Percentiles rank a stretch among this genome's conserved stretches.
These are phyloP conservation scores for Penicillium mononematosum DNA, from an alignment of 495 filamentous ascomycete species.

Conservation along the genomic window DNA sequence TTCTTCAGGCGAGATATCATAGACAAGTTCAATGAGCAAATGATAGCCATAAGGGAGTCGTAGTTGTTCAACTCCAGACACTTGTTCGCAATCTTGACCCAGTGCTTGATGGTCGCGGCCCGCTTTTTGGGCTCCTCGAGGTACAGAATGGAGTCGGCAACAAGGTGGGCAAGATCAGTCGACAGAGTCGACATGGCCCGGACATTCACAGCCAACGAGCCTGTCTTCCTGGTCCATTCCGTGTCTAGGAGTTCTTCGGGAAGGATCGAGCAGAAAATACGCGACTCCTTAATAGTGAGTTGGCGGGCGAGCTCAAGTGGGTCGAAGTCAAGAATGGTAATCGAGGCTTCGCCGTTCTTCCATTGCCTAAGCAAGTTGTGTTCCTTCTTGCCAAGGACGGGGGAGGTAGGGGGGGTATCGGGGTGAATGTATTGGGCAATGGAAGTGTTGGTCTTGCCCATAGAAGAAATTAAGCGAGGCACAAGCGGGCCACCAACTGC, in stretches of 20 bases:
- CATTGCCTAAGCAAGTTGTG: conserved; percentile 67
- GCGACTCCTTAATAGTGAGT: conserved; percentile 88
- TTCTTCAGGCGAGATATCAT: conserved; percentile 87
- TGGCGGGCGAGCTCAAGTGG: conserved; percentile 89
- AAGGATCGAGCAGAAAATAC: conserved; percentile 87
- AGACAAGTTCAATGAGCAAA: conserved; percentile 87
- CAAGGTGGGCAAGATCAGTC: conserved; percentile 86
- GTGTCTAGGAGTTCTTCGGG: conserved; percentile 92
- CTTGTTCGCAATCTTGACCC: conserved; percentile 91
- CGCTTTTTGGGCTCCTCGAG: conserved; percentile 87
- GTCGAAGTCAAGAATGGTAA: conserved; percentile 89
- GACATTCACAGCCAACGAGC: conserved; percentile 81
- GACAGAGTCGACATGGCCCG: conserved; percentile 91
- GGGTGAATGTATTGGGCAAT: conserved; percentile 64
- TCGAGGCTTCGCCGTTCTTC: conserved; percentile 65
- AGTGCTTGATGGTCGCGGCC: conserved; percentile 90
- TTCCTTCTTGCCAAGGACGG: conserved; percentile 74
- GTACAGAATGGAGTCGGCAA: conserved; percentile 91
- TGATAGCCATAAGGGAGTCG: conserved; percentile 93
- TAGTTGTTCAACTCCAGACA: conserved; percentile 93
- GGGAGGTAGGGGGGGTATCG: conserved; percentile 70
- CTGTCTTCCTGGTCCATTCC: conserved; percentile 87
- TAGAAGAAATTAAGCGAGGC: conserved; percentile 82
- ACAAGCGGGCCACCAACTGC: conserved; percentile 71
- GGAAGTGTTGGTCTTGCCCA: conserved; percentile 81